Conservation (phyloP, 2,329 filamentous ascomycete species). For the Pseudogymnoascus sp. region DNA sequence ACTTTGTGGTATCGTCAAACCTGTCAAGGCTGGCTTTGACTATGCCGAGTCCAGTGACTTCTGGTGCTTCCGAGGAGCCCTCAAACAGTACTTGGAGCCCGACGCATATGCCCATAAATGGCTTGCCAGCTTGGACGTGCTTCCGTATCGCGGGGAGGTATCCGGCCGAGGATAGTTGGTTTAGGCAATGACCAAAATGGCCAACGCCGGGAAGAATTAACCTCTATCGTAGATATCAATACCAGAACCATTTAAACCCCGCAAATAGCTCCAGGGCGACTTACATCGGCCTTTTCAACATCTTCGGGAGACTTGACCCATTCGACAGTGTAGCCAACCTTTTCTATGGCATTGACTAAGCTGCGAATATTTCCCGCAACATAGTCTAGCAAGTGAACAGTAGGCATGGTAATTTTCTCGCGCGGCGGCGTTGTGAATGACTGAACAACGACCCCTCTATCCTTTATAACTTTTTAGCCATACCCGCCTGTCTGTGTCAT, state of each 20-base stretch:
- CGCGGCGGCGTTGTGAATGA: not conserved
- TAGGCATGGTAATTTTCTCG: constrained; percentile 51
- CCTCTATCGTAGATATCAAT: constrained; percentile 48
- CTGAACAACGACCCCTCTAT: constrained; percentile 1
- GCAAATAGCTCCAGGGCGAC: constrained; percentile 20
- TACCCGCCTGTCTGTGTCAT: not conserved
- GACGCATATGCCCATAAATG: constrained; percentile 97
- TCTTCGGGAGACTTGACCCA: constrained; percentile 85
- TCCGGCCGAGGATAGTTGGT: constrained; percentile 71
- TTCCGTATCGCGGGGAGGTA: constrained; percentile 75
- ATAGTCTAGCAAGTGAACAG: constrained; percentile 74
- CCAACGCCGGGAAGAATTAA: constrained; percentile 94
- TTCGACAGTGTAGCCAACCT: constrained; percentile 84
- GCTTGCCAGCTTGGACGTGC: constrained; percentile 85
- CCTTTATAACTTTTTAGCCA: constrained; percentile 9
- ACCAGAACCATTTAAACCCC: constrained; percentile 2
- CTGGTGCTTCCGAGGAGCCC: constrained; percentile 70
- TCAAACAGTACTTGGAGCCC: constrained; percentile 86
- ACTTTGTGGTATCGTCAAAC: constrained; percentile 71
- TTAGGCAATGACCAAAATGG: constrained; percentile 93
- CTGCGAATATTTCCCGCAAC: constrained; percentile 95
- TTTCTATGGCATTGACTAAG: constrained; percentile 95
- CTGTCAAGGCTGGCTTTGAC: constrained; percentile 64
- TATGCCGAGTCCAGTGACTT: constrained; percentile 65
- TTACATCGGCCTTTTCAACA: constrained; percentile 75